These are phyloP conservation scores for Leishmania aethiopica DNA, from an alignment of 208 protist species.

Conservation along the genomic window DNA sequence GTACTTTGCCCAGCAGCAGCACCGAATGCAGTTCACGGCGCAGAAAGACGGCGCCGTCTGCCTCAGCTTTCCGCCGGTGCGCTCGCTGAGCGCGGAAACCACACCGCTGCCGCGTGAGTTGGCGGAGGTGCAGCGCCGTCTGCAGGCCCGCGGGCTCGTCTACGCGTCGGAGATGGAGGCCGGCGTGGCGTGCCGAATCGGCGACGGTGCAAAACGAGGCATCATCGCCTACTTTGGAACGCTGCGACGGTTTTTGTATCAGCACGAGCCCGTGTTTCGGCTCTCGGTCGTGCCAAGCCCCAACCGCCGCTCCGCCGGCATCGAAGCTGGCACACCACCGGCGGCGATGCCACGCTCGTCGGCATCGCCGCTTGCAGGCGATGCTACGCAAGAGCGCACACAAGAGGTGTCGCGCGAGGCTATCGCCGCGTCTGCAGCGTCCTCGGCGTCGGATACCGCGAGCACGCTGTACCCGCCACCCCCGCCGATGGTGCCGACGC, in stretches of 20 bases:
- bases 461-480: background rate
- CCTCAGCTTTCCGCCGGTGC: constrained; percentile 7
- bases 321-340: background rate
- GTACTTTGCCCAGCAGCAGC: constrained; percentile 74
- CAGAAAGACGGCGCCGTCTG: constrained; percentile 37
- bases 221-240: constrained; percentile 35
- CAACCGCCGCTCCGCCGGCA: background rate
- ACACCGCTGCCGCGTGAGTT: constrained; percentile 30
- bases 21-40: constrained; percentile 55
- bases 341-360: background rate
- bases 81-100: constrained; percentile 17
- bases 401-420: background rate
- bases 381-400: background rate
- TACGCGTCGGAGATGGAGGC: constrained; percentile 27
- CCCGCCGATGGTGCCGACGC: constrained; percentile 2
- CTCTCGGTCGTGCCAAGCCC: background rate
- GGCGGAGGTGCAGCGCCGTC: constrained; percentile 10
- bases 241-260: constrained; percentile 27
- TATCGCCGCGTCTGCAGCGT: background rate
- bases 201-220: constrained; percentile 20
- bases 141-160: constrained; percentile 6
- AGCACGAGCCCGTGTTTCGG: constrained; percentile 12
- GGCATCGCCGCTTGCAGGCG: background rate
- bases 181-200: background rate
- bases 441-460: background rate